Conservation (phyloP, 306 rosid species). For the Senna tora region DNA sequence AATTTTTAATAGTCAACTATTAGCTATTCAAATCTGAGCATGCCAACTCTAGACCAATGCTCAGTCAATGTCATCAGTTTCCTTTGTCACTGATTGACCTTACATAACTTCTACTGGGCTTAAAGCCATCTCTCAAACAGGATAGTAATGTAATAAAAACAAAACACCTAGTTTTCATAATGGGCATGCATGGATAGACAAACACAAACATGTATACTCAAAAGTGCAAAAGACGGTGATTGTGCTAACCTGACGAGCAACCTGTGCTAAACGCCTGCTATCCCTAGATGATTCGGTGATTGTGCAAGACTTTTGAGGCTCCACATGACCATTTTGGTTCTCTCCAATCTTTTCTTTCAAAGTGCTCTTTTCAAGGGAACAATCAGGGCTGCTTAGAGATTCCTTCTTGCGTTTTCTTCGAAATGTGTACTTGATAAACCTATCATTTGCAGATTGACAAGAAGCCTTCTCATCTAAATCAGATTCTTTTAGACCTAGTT, state of each 20-base stretch:
- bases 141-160: conserved; percentile 2
- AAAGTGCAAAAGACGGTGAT: conserved; percentile 36
- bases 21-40: conserved; percentile 6
- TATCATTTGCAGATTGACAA: conserved; percentile 49
- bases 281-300: conserved; percentile 61
- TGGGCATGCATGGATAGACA: conserved; percentile 23
- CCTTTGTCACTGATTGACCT: conserved; percentile 9
- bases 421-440: conserved; percentile 75
- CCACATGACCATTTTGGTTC: conserved; percentile 50
- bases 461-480: conserved; percentile 50
- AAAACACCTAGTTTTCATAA: conserved; percentile 2
- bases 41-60: conserved; percentile 5
- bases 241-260: conserved; percentile 76
- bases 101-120: not conserved
- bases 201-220: conserved; percentile 15
- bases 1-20: not conserved
- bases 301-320: conserved; percentile 60
- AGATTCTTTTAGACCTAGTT: conserved; percentile 47
- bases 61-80: conserved; percentile 32
- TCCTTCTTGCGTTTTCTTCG: conserved; percentile 81
- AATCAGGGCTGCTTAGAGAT: conserved; percentile 48
- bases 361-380: conserved; percentile 47
- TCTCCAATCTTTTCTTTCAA: conserved; percentile 50
- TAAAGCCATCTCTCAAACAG: conserved; percentile 22
- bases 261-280: conserved; percentile 64